Percentiles rank a stretch among this genome's conserved stretches.
Conservation (phyloP, 352 stramenopile species). For the Phytopythium helicoides region DNA sequence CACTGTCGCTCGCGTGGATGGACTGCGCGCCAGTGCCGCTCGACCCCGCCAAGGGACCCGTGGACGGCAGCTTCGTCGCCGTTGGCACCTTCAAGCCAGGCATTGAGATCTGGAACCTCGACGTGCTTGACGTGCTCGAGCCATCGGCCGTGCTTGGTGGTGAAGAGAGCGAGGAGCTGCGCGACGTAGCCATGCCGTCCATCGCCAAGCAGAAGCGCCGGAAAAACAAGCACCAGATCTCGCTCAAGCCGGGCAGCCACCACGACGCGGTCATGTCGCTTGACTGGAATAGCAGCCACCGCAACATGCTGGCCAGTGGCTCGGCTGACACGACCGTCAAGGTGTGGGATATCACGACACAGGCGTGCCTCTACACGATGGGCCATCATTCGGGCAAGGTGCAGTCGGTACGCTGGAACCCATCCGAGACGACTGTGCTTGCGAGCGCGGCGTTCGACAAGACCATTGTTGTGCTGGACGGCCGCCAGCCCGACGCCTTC, state of each 20-base stretch:
- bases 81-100: conserved; percentile 99
- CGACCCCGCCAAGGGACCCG: conserved; percentile 51
- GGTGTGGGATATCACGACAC: conserved; percentile 92
- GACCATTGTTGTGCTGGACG: conserved; percentile 93
- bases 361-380: conserved; percentile 95
- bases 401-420: conserved; percentile 96
- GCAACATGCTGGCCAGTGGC: conserved; percentile 97
- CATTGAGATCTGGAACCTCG: conserved; percentile 99
- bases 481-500: conserved; percentile 78
- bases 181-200: conserved; percentile 79
- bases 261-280: conserved; percentile 97
- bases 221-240: conserved; percentile 51
- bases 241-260: conserved; percentile 94
- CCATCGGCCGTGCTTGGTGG: conserved; percentile 94
- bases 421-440: conserved; percentile 94
- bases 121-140: conserved; percentile 98
- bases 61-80: conserved; percentile 96
- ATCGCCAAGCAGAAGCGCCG: conserved; percentile 67
- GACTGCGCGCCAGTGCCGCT: conserved; percentile 82
- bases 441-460: conserved; percentile 95
- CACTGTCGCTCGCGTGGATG: conserved; percentile 97
- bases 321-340: conserved; percentile 98
- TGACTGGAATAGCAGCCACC: conserved; percentile 96
- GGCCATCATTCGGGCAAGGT: conserved; percentile 99
- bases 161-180: conserved; percentile 82